Evolutionary conservation across 2,329 filamentous ascomycete species (phyloP), one percentile per base, ranked within the genome.

Genomic region (Tolypocladium amazonense): DNA sequence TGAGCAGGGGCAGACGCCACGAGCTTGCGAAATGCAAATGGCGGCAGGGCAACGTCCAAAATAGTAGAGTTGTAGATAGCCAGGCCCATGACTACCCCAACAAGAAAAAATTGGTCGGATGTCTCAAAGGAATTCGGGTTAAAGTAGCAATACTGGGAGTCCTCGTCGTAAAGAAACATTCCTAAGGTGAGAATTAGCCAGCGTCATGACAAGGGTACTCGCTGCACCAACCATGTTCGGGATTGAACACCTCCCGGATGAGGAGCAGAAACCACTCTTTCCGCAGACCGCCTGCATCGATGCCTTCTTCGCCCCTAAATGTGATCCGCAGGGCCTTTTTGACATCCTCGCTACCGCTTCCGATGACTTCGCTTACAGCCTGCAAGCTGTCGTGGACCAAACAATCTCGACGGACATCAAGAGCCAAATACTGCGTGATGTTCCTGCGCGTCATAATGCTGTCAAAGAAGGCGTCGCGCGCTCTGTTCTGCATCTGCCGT

Each of bases 41-140:
- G 89, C 1, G 92, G 92, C 25, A 97, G 81, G 2, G 90, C 89
- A 56, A 96, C 83, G 69, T 96, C 92, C 23, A 97, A 78, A 65
- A 96, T 96, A 0, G 90, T 96, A 2, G 90, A 95, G 72, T 97
- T 96, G 75, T 96, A 96, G 62, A 97, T 96, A 18, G 92, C 92
- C 61, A 97, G 78, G 0, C 92, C 92, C 59, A 97, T 81, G 9
- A 96, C 81, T 15, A 94, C 90, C 0, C 92, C 92, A 35, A 97
- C 89, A 27, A 96, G 80, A 70, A 94, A 96, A 73, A 90, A 97
- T 65, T 96, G 91, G 68, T 96, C 91, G 0, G 90, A 92, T 0
- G 90, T 92, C 71, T 96, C 92, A 66, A 96, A 92, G 20, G 89
- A 90, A 69, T 88, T 85, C 0, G 92, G 89, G 70, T 96, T 96